A percentile compares a stretch with the other conserved stretches of the same genome.
Evolutionary conservation across 306 rosid genomes (phyloP).

Genomic region (Elaeagnus macrophylla): DNA sequence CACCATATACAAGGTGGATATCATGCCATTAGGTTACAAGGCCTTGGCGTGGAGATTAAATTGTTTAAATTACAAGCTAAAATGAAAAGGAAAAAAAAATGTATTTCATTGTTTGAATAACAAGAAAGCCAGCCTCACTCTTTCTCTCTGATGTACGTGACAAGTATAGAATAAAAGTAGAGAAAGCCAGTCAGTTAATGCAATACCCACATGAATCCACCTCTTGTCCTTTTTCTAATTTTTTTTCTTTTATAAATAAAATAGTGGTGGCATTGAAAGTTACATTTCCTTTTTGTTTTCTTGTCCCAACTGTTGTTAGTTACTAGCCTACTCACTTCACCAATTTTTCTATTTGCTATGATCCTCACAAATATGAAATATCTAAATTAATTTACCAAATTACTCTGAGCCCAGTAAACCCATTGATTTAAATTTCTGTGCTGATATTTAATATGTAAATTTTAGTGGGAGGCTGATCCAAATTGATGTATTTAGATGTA

Average conservation of each 20-base stretch:
- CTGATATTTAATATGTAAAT: too few relatives aligned
- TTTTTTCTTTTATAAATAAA: slow-evolving; percentile 16
- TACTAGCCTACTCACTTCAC: too few relatives aligned
- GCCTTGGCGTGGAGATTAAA: not conserved
- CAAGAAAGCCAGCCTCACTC: slow-evolving; percentile 36
- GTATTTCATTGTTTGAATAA: slow-evolving; percentile 47
- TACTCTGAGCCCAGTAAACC: too few relatives aligned
- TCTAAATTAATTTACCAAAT: too few relatives aligned
- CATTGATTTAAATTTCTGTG: too few relatives aligned
- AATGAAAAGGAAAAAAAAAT: slow-evolving; percentile 22
- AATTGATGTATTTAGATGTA: too few relatives aligned
- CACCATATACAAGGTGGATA: too few relatives aligned
- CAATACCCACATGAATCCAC: slow-evolving; percentile 76
- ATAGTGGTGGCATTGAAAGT: too few relatives aligned
- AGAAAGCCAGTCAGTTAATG: slow-evolving; percentile 46
- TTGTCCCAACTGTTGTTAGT: slow-evolving; percentile 22
- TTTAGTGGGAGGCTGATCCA: too few relatives aligned
- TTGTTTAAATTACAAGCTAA: not conserved
- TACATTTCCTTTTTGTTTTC: slow-evolving; percentile 39
- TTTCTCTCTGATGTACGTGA: slow-evolving; percentile 25
- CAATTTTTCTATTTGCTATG: too few relatives aligned
- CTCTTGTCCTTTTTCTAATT: slow-evolving; percentile 36
- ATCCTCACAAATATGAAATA: too few relatives aligned
- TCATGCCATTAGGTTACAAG: too few relatives aligned
- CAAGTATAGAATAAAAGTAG: slow-evolving; percentile 35